These are phyloP conservation scores for Gastrolobium bilobum DNA, from an alignment of 306 rosid genomes.

Conservation along the genomic window DNA sequence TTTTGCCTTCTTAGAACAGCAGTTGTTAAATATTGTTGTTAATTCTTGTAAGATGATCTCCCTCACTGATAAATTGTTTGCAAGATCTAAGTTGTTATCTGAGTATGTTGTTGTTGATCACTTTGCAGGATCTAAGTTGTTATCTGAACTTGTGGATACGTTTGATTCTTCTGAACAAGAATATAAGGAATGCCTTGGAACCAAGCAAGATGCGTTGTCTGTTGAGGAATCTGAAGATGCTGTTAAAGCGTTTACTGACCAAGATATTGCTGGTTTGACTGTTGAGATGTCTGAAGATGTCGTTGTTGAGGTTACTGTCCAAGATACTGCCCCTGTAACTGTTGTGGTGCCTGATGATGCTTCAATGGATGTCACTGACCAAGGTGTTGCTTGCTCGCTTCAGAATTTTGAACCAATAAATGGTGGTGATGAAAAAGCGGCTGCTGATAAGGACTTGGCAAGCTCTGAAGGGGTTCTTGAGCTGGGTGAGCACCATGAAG, in stretches of 20 bases:
- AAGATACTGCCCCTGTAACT: not conserved
- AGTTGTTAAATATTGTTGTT: not conserved
- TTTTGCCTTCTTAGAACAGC: not conserved
- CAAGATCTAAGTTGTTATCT: slow-evolving; percentile 40
- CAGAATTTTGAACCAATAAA: slow-evolving; percentile 9
- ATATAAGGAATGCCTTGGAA: not conserved
- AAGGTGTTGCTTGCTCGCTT: not conserved
- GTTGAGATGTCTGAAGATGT: not conserved
- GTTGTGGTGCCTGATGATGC: slow-evolving; percentile 2
- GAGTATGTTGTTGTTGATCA: slow-evolving; percentile 28
- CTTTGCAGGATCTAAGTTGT: slow-evolving; percentile 38
- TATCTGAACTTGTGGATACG: slow-evolving; percentile 19
- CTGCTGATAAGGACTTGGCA: not conserved
- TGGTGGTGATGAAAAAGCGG: not conserved
- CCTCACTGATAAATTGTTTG: not conserved
- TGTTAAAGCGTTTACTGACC: slow-evolving; percentile 26
- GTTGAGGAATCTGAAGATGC: slow-evolving; percentile 14
- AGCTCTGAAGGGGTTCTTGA: slow-evolving; percentile 22
- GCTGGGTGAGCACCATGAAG: not conserved
- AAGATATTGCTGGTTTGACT: not conserved
- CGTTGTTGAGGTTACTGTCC: not conserved
- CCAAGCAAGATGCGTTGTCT: not conserved
- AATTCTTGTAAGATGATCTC: not conserved
- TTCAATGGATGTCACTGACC: not conserved
- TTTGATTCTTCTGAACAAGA: slow-evolving; percentile 20